Evolutionary conservation across 2,329 filamentous ascomycete genomes (phyloP).

Genomic region (Allantophomopsis cytisporea): DNA sequence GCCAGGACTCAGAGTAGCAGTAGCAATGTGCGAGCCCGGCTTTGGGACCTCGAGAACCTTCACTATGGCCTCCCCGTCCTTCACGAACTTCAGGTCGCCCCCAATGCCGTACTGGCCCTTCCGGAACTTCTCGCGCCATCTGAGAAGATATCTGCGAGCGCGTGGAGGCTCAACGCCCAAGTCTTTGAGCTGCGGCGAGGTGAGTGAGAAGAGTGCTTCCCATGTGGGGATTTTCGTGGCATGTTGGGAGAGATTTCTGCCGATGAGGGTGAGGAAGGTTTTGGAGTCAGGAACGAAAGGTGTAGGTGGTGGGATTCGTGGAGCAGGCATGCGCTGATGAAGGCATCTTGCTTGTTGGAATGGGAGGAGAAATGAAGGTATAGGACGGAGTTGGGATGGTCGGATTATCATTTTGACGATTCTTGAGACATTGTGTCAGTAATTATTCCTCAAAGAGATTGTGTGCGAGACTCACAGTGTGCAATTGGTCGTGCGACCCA

Average conservation of each 20-base stretch:
- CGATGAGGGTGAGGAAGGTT: constrained; percentile 85
- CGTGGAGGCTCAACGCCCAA: constrained; percentile 80
- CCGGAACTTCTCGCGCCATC: constrained; percentile 78
- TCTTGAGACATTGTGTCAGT: too few species aligned
- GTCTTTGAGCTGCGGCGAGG: constrained; percentile 64
- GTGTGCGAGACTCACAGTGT: too few species aligned
- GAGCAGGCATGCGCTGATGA: constrained; percentile 22
- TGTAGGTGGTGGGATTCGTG: constrained; percentile 52
- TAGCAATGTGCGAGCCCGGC: constrained; percentile 21
- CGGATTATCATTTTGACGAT: constrained; percentile 26
- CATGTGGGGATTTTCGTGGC: constrained; percentile 78
- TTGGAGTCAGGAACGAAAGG: constrained; percentile 74
- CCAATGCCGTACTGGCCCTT: constrained; percentile 67
- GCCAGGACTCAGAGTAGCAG: constrained; percentile 36
- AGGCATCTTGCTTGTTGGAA: constrained; percentile 21
- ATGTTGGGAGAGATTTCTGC: constrained; percentile 72
- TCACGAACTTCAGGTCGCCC: constrained; percentile 65
- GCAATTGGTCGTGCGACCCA: too few species aligned
- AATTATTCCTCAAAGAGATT: too few species aligned
- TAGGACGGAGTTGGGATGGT: constrained; percentile 12
- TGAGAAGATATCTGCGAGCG: constrained; percentile 68
- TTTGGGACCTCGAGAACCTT: constrained; percentile 26
- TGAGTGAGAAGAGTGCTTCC: constrained; percentile 78
- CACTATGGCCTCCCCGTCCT: constrained; percentile 37
- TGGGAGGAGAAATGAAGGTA: constrained; percentile 16